These are phyloP conservation scores for Kalmusia sp. DNA, from an alignment of 2,329 filamentous ascomycete genomes.

Conservation along the genomic window DNA sequence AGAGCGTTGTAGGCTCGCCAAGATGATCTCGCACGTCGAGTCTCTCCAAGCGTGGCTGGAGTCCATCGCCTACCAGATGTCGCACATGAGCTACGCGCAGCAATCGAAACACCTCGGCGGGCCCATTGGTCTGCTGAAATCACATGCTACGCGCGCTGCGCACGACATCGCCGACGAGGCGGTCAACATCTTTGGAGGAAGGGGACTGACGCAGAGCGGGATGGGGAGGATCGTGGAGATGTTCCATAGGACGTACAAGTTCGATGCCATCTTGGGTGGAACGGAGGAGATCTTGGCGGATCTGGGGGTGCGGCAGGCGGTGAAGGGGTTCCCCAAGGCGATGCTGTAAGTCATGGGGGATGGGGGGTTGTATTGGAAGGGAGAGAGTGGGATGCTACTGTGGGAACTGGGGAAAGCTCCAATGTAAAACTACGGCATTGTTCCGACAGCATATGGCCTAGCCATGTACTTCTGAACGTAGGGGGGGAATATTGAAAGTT, in stretches of 20 bases:
- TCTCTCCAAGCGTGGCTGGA: constrained; percentile 88
- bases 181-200: constrained; percentile 85
- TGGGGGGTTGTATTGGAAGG: no score
- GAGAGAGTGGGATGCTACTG: no score
- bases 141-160: constrained; percentile 75
- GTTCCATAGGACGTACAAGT: constrained; percentile 86
- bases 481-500: no score
- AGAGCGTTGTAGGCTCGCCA: constrained; percentile 69
- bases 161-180: constrained; percentile 86
- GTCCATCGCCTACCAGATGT: constrained; percentile 86
- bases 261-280: constrained; percentile 70
- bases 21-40: constrained; percentile 84
- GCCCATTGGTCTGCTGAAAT: constrained; percentile 83
- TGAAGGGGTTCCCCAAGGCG: constrained; percentile 84
- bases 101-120: constrained; percentile 79
- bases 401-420: no score
- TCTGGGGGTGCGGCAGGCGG: constrained; percentile 81
- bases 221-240: constrained; percentile 86
- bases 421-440: no score
- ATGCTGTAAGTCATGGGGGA: constrained; percentile 69
- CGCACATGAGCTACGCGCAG: constrained; percentile 79
- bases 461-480: no score
- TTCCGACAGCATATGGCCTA: no score
- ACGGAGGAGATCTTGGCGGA: constrained; percentile 85
- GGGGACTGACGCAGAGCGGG: constrained; percentile 78